Evolutionary conservation across 768 basidiomycete genomes (phyloP).

Genomic region (Xanthoconium stramineum): DNA sequence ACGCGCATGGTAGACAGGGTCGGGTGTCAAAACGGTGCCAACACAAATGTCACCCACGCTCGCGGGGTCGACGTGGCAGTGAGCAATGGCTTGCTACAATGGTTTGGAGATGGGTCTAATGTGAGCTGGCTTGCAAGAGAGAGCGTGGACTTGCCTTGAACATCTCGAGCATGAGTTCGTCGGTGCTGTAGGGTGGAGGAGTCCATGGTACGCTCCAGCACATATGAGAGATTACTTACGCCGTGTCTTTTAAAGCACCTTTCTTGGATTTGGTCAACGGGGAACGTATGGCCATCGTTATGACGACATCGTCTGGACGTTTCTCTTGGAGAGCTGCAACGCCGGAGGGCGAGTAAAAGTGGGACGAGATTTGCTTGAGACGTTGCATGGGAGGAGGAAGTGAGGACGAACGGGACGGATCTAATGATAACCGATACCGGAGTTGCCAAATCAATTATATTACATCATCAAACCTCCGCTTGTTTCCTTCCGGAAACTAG

Average conservation of each 20-base stretch:
- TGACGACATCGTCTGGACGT: conserved; percentile 73
- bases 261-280: conserved; percentile 75
- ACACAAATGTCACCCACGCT: conserved; percentile 77
- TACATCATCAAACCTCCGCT: neutral
- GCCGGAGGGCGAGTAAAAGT: conserved; percentile 48
- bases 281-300: conserved; percentile 77
- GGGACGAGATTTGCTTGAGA: conserved; percentile 62
- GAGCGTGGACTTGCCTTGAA: conserved; percentile 51
- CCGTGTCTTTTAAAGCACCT: conserved; percentile 70
- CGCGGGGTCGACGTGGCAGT: conserved; percentile 58
- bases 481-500: conserved; percentile 6
- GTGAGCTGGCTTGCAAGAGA: neutral
- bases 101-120: neutral
- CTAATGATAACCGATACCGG: neutral
- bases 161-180: conserved; percentile 79
- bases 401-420: neutral
- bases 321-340: conserved; percentile 53
- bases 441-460: too few relatives aligned
- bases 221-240: conserved; percentile 34
- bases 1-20: conserved; percentile 67
- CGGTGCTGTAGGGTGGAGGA: conserved; percentile 46
- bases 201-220: neutral
- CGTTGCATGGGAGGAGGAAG: conserved; percentile 47
- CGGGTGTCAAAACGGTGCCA: conserved; percentile 68
- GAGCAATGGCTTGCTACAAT: conserved; percentile 53